phyloP scores from a whole-genome alignment of 129 eudicot genomes.

The Solidago caesia region DNA sequence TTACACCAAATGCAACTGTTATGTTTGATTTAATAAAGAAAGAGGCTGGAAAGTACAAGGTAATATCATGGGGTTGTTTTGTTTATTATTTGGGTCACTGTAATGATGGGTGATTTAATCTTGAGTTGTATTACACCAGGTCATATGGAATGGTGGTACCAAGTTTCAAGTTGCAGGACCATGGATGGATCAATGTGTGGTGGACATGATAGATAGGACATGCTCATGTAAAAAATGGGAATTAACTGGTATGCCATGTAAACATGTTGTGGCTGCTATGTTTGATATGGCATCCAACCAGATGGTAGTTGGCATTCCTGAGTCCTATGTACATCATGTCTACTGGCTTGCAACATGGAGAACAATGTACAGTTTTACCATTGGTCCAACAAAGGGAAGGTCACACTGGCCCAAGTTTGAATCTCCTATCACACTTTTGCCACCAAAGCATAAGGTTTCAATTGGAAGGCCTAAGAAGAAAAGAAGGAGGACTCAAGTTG shows the following conservation, averaged over 20 bases:
- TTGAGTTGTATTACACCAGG: neutral
- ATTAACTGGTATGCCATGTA: neutral
- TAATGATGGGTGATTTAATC: no score
- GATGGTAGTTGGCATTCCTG: neutral
- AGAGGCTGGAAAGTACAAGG: neutral
- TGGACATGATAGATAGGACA: neutral
- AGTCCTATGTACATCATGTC: neutral
- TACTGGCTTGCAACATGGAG: neutral
- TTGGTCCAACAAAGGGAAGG: neutral
- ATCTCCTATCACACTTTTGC: no score
- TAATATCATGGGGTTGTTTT: no score
- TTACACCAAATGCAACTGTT: neutral
- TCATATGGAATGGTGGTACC: neutral
- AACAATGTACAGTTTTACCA: neutral
- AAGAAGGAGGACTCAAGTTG: no score
- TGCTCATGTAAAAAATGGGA: neutral
- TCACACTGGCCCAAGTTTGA: no score
- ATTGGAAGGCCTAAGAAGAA: no score
- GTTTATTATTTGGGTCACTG: no score
- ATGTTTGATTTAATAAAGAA: neutral
- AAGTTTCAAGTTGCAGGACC: neutral
- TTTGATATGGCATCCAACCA: neutral
- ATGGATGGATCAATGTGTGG: neutral
- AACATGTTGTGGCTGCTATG: neutral
- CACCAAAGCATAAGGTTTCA: no score